Evolutionary conservation across 75 land plant genomes (phyloP), one percentile per base, ranked within the genome.

Genomic region (Picea glauca): DNA sequence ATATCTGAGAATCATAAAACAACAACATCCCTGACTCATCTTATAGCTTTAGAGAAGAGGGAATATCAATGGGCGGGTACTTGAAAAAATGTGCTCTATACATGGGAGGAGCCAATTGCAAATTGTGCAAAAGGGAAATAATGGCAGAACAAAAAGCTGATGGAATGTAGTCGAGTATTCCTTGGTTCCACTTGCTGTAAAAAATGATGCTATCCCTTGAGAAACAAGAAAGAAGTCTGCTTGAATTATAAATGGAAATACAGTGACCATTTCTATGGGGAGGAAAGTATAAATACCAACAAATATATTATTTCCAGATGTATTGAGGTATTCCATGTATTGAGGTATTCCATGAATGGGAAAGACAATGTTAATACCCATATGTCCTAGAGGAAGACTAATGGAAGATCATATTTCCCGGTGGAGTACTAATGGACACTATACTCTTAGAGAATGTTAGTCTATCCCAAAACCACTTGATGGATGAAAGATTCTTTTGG

Each of bases 241-340:
- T 33, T 89, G 91, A 59, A 91, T 89, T 9, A 91, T 77, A 80
- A 89, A 91, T 13, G 89, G 89, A n/a, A 91, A 86, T 33, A 81
- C 81, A 14, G 89, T 86, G 1, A 81, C 62, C 85, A 86, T 81
- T 76, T 91, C 84, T 3, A 88, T 86, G 15, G 91, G 91, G 13
- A 91, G 84, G 63, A 85, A 91, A 18, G 93, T 85, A 78, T 83
- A 91, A 6, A 91, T 79, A 23, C 85, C 86, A 43, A 84, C 8
- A 18, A 21, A 26, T n/a, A 5, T 21, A 20, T n/a, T 21, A n/a
- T 21, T 61, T n/a, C 23, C 9, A 7, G n/a, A 7, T 61, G 62
- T 18, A 5, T 5, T 61, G n/a, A 61, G 23, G 9, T 21, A 4
- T 61, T 61, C 62, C n/a, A 14, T 3, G 23, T 18, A 5, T 5